Conservation (phyloP, 257 asterid genomes). For the Petunia secreta region DNA sequence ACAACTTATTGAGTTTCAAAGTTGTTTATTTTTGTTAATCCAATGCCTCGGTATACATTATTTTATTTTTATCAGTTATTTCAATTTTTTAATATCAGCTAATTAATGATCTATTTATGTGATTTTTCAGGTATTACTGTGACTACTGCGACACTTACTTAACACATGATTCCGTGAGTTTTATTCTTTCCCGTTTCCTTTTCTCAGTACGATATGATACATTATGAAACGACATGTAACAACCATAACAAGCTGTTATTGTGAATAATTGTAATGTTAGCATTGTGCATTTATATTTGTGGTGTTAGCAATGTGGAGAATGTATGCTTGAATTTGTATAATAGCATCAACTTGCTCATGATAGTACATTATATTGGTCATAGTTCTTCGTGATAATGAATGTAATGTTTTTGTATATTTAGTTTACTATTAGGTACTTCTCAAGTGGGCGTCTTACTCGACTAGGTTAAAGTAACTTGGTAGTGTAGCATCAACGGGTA, state of each 20-base stretch:
- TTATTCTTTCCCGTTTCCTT: neutral
- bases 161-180: conserved; percentile 89
- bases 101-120: neutral
- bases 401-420: neutral
- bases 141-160: conserved; percentile 94
- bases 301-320: too few species aligned
- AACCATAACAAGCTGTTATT: too few species aligned
- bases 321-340: too few species aligned
- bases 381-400: neutral
- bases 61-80: neutral
- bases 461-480: neutral
- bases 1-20: neutral
- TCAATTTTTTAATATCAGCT: neutral
- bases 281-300: neutral
- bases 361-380: neutral
- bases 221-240: too few species aligned
- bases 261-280: neutral
- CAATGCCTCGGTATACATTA: conserved; percentile 29
- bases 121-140: conserved; percentile 72
- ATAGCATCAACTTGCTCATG: neutral
- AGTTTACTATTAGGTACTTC: neutral
- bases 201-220: too few species aligned
- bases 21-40: neutral
- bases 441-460: neutral
- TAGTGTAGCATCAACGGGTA: conserved; percentile 5